Conservation (phyloP, 306 rosid species). For the Datisca glomerata region DNA sequence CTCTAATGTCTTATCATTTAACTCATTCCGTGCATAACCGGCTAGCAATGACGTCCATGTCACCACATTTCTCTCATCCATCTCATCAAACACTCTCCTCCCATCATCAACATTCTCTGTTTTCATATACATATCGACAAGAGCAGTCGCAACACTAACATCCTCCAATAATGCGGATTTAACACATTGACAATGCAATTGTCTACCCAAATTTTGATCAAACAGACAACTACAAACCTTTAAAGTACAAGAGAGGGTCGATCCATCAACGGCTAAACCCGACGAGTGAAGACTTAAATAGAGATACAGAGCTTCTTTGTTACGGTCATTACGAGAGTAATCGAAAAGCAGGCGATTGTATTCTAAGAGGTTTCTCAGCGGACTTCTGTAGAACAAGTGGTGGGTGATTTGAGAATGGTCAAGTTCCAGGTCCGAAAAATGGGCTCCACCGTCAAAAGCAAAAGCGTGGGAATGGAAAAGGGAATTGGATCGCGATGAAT, state of each 20-base stretch:
- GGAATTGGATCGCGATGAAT: too few species aligned
- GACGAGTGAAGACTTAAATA: constrained; percentile 28
- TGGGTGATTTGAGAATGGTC: constrained; percentile 20
- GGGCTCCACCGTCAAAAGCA: too few species aligned
- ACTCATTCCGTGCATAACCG: constrained; percentile 45
- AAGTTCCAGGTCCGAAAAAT: too few species aligned
- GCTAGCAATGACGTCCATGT: constrained; percentile 73
- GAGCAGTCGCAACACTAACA: constrained; percentile 65
- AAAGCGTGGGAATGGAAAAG: too few species aligned
- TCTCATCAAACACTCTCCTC: constrained; percentile 59
- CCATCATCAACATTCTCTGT: constrained; percentile 40
- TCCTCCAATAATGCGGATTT: constrained; percentile 44
- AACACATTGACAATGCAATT: constrained; percentile 53
- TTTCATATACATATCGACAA: constrained; percentile 86
- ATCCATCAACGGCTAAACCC: constrained; percentile 25
- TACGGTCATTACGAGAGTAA: constrained; percentile 27
- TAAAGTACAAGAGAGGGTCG: constrained; percentile 41
- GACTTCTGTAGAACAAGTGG: constrained; percentile 45
- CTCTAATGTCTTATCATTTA: constrained; percentile 23
- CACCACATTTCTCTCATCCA: constrained; percentile 57
- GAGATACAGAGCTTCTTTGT: constrained; percentile 33
- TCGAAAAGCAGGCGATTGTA: constrained; percentile 37
- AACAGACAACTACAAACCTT: constrained; percentile 41
- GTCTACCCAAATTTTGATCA: constrained; percentile 45
- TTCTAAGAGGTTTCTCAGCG: constrained; percentile 20